These are phyloP conservation scores for Cucurbita argyrosperma DNA, from an alignment of 306 rosid genomes.

Conservation along the genomic window DNA sequence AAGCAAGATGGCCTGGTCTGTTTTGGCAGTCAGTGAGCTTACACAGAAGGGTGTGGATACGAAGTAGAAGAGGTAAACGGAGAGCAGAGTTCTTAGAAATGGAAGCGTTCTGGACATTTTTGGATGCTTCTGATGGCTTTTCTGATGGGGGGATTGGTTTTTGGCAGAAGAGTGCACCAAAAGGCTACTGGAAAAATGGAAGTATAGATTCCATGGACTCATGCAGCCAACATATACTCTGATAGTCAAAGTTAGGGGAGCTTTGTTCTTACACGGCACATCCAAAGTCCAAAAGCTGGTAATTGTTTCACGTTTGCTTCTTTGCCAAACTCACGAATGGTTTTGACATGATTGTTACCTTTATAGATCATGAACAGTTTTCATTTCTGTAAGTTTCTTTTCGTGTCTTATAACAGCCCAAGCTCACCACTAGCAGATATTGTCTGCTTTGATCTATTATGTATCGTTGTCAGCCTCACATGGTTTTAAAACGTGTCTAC, in stretches of 20 bases:
- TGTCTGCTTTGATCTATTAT: too few species aligned
- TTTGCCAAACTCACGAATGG: slow-evolving; percentile 6
- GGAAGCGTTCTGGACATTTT: background rate
- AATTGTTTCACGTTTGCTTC: background rate
- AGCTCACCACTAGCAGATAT: too few species aligned
- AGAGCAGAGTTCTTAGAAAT: slow-evolving; percentile 14
- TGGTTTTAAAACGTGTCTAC: too few species aligned
- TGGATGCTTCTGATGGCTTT: background rate
- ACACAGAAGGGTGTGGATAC: slow-evolving; percentile 18
- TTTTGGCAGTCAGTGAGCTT: slow-evolving; percentile 23
- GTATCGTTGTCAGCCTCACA: too few species aligned
- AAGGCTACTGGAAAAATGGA: background rate
- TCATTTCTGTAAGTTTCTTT: too few species aligned
- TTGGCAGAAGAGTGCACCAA: background rate
- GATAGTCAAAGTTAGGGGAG: background rate
- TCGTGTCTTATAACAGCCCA: too few species aligned
- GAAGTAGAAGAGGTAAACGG: slow-evolving; percentile 8
- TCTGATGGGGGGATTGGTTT: background rate
- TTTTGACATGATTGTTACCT: background rate
- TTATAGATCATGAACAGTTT: background rate
- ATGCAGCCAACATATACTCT: background rate
- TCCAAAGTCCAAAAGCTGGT: background rate
- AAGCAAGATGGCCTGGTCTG: slow-evolving; percentile 34
- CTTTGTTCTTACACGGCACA: slow-evolving; percentile 10
- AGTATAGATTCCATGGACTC: background rate